Base-by-base conservation (phyloP, 129 eudicot genomes). In the Escallonia rubra region DNA sequence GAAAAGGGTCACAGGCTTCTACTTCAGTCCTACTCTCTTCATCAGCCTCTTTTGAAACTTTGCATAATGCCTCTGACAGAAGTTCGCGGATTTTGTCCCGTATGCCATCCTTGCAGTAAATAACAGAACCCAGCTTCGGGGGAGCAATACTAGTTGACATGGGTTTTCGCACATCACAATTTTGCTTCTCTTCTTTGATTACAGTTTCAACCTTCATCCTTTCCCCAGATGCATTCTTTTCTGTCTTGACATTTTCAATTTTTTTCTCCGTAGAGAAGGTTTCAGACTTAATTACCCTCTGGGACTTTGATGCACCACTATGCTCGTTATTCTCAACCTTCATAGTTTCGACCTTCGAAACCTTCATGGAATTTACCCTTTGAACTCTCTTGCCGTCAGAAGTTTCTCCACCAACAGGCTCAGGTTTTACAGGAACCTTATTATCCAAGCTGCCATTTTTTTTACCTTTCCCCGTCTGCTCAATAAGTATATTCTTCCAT, bases 21-120 rank as follows among this genome's bases (percentile, higher is more conserved):
- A 59, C 88, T 60, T 79, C 76, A 6, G 68, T 82, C 48, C 70
- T 84, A n/a, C 84, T 44, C 63, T 79, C 83, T n/a, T 86, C 96
- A 48, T 82, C 88, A 41, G 72, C 83, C 67, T 94, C 99, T 13
- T 58, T 68, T 1, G 78, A 3, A 58, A 93, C 96, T 75, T 84
- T 86, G 76, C 73, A 75, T 42, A 93, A 67, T 43, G 95, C 98
- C 62, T 89, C 96, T 12, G 85, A 75, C 57, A 93, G 90, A 76
- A 89, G 78, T 47, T 93, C 90, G 2, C 96, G 95, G 34, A 86
- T 73, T 56, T 84, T 89, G 87, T 89, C 98, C 58, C 96, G 66
- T 51, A 63, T 40, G 0, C 79, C 74, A 54, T 89, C 99, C 72
- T 87, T 87, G 65, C 90, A 80, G 53, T 68, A 79, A 38, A 87